A percentile compares a stretch with the other conserved stretches of the same genome.
Evolutionary conservation across 2,329 filamentous ascomycete species (phyloP).

Genomic region (Alternaria triticimaculans): DNA sequence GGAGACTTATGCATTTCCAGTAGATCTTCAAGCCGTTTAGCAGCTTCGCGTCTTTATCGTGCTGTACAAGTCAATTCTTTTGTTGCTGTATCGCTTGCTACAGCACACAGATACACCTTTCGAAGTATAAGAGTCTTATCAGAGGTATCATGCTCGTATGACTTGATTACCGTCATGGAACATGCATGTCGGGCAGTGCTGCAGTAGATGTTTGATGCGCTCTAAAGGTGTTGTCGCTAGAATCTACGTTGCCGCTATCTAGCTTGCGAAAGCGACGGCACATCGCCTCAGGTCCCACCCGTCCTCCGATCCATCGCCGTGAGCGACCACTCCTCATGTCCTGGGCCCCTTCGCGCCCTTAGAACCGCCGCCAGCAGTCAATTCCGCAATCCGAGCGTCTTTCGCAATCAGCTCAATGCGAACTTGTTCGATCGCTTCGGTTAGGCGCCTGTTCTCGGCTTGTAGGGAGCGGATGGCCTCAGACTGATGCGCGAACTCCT

Average conservation of each 20-base stretch:
- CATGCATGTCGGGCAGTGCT: rapidly evolving
- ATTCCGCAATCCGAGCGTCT: background rate
- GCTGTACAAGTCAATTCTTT: rapidly evolving
- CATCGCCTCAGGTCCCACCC: background rate
- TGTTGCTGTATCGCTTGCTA: background rate
- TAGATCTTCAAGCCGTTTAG: too few relatives aligned
- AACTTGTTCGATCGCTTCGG: rapidly evolving
- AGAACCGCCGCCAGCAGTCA: background rate
- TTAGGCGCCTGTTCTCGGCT: background rate
- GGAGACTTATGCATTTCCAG: too few relatives aligned
- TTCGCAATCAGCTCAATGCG: background rate
- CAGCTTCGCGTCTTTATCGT: too few relatives aligned
- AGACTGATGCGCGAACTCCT: background rate
- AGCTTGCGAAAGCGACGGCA: background rate
- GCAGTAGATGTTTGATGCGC: background rate
- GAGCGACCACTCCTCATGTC: background rate
- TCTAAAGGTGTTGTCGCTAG: background rate
- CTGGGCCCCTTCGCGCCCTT: background rate
- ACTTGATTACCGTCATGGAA: rapidly evolving
- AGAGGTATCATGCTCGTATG: background rate
- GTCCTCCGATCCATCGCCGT: background rate
- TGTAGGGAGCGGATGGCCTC: background rate
- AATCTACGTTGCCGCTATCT: background rate
- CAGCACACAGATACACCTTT: background rate
- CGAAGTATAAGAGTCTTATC: rapidly evolving